Conservation (phyloP, 352 stramenopile species). For the Phytophthora idaei region DNA sequence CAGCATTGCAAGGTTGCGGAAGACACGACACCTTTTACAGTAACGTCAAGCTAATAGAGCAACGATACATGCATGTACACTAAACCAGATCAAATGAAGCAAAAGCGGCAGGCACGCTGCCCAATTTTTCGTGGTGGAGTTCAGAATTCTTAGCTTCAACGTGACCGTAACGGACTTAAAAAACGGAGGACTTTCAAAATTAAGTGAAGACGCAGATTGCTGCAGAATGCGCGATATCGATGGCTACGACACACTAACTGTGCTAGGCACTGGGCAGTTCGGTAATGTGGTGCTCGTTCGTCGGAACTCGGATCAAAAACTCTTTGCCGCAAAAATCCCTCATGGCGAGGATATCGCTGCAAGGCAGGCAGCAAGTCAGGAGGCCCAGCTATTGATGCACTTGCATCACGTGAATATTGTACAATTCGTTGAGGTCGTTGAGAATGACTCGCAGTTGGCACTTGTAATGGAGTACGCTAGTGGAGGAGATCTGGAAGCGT, state of each 20-base stretch:
- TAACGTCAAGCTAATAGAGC: conserved; percentile 45
- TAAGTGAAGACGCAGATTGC: no score
- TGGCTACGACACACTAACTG: conserved; percentile 51
- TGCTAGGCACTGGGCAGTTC: conserved; percentile 66
- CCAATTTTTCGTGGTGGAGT: background rate
- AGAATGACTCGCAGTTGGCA: conserved; percentile 30
- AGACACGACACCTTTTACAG: conserved; percentile 9
- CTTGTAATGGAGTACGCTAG: conserved; percentile 84
- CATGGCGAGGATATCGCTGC: conserved; percentile 21
- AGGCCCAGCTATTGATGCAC: conserved; percentile 55
- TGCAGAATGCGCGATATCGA: conserved; percentile 27
- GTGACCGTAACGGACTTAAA: conserved; percentile 14
- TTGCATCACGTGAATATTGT: conserved; percentile 74
- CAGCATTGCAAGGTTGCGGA: background rate
- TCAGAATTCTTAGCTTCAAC: conserved; percentile 9
- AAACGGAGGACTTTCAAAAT: background rate
- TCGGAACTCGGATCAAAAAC: conserved; percentile 31
- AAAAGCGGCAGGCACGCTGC: conserved; percentile 22
- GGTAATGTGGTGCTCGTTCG: conserved; percentile 61
- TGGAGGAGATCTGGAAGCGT: conserved; percentile 61
- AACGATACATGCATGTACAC: conserved; percentile 46
- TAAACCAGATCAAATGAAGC: conserved; percentile 31
- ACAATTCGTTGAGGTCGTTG: conserved; percentile 56
- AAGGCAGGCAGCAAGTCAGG: conserved; percentile 22
- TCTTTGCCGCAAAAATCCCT: conserved; percentile 65